Base-by-base conservation (phyloP, 495 filamentous ascomycete species). In the Rhizodiscina lignyota region DNA sequence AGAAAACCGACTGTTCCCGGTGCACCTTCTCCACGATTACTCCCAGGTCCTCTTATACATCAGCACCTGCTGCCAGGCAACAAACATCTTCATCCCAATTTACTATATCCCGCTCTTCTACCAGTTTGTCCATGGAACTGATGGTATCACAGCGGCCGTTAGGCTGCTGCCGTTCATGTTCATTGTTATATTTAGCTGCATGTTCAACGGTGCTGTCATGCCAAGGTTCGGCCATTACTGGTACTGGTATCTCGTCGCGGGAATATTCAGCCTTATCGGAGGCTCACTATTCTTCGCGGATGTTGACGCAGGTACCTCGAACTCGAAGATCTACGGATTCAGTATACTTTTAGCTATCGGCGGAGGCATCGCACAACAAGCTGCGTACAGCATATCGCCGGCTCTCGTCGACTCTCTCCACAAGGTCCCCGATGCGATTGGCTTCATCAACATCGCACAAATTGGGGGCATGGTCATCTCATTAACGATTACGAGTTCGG, bases 21-120 rank as follows among this genome's bases (percentile, higher is more conserved):
- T 28, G 5, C 39, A 34, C 11, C 42, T 40, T 28, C 22, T 45
- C 0, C 24, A 22, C 17, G 13, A 30, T 19, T 20, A 37, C 30
- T 41, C 37, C 0, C 28, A 49, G 21, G 1, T 51, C n/a, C 19
- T 43, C 1, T 37, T 51, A 4, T 49, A 37, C 20, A 16, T 48
- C 31, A 35, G 35, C 4, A 30, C 38, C 16, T 40, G 42, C 2
- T 32, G 35, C 22, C 31, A 27, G 0, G 24, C 28, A 27, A 44
- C 47, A n/a, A 31, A 28, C 1, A 18, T 39, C 0, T 41, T 31
- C 17, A 37, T 48, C 20, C 33, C 43, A 1, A 40, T 50, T 12
- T 56, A 56, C 36, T 56, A 50, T 29, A 50, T 54, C 5, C 49
- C 49, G 6, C 37, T 52, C 18, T 37, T 36, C 34, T 50, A 44